Percentiles rank a stretch among this genome's conserved stretches.
phyloP scores from a whole-genome alignment of 192 early-diverging fungal species.

The Gonapodya sp. region DNA sequence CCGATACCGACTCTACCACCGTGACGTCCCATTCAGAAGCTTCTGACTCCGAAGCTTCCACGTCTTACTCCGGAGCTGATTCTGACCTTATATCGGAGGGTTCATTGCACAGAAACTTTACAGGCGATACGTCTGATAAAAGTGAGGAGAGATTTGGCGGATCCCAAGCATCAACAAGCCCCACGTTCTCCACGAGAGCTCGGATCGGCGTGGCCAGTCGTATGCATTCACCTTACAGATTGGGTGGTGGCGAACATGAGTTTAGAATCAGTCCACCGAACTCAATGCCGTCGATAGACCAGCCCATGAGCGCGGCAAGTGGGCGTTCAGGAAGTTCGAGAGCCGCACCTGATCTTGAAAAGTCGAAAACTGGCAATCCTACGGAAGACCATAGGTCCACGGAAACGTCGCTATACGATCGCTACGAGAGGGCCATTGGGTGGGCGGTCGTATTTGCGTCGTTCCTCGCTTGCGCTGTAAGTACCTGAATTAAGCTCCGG shows the following conservation, averaged over 20 bases:
- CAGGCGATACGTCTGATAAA: background rate
- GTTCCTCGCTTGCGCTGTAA: background rate
- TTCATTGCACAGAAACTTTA: background rate
- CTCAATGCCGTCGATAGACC: too few relatives aligned
- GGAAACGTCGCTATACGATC: background rate
- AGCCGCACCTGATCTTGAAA: too few relatives aligned
- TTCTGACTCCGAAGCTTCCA: background rate
- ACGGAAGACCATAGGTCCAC: background rate
- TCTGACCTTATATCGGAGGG: background rate
- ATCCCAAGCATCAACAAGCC: too few relatives aligned
- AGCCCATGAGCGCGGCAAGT: too few relatives aligned
- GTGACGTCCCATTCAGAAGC: background rate
- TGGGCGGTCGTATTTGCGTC: background rate
- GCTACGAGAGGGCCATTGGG: background rate
- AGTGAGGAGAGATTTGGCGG: background rate
- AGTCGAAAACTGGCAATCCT: too few relatives aligned
- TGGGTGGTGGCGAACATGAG: too few relatives aligned
- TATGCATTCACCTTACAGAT: too few relatives aligned
- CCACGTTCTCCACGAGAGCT: too few relatives aligned
- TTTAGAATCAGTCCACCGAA: too few relatives aligned
- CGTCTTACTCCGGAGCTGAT: background rate
- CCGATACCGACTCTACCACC: background rate
- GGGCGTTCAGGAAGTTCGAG: too few relatives aligned
- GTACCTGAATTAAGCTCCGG: background rate
- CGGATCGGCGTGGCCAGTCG: too few relatives aligned